Conservation (phyloP, 2,329 filamentous ascomycete species). For the Neofusicoccum cordaticola region DNA sequence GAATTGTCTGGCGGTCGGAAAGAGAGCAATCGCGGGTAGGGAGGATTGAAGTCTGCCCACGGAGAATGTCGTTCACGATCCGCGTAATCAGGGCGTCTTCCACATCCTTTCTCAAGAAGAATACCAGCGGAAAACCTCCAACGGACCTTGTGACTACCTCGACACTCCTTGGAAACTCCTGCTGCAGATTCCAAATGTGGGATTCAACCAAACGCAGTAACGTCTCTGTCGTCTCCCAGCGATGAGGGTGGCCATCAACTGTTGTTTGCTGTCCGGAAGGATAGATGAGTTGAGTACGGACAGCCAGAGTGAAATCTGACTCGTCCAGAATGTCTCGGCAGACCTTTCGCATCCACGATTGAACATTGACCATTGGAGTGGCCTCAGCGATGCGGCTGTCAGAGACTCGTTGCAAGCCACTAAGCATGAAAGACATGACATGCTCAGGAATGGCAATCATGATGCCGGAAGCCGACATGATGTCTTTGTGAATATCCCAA, state of each 20-base stretch:
- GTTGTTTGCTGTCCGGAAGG: slow-evolving; percentile 41
- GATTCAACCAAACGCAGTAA: slow-evolving; percentile 32
- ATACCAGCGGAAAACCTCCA: slow-evolving; percentile 53
- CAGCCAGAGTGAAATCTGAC: slow-evolving; percentile 46
- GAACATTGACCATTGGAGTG: slow-evolving; percentile 49
- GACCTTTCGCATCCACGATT: slow-evolving; percentile 48
- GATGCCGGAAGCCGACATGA: slow-evolving; percentile 48
- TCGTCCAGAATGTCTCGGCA: slow-evolving; percentile 65
- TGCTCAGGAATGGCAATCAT: slow-evolving; percentile 63
- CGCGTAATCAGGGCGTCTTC: slow-evolving; percentile 28
- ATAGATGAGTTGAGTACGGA: slow-evolving; percentile 44
- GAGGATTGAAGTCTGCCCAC: slow-evolving; percentile 27
- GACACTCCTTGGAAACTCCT: slow-evolving; percentile 45
- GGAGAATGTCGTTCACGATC: slow-evolving; percentile 33
- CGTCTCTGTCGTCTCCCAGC: slow-evolving; percentile 39
- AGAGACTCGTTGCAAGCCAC: slow-evolving; percentile 56
- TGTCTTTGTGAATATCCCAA: slow-evolving; percentile 40
- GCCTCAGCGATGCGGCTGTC: slow-evolving; percentile 46
- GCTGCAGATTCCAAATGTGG: slow-evolving; percentile 35
- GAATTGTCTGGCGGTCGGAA: slow-evolving; percentile 28
- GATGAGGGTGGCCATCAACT: slow-evolving; percentile 40
- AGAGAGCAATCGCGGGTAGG: slow-evolving; percentile 28
- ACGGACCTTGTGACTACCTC: slow-evolving; percentile 44
- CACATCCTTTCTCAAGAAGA: slow-evolving; percentile 49
- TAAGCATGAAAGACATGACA: slow-evolving; percentile 62